Percentiles rank a stretch among this genome's conserved stretches.
Evolutionary conservation across 208 protist species (phyloP).

Genomic region (Porcisia hertigi): DNA sequence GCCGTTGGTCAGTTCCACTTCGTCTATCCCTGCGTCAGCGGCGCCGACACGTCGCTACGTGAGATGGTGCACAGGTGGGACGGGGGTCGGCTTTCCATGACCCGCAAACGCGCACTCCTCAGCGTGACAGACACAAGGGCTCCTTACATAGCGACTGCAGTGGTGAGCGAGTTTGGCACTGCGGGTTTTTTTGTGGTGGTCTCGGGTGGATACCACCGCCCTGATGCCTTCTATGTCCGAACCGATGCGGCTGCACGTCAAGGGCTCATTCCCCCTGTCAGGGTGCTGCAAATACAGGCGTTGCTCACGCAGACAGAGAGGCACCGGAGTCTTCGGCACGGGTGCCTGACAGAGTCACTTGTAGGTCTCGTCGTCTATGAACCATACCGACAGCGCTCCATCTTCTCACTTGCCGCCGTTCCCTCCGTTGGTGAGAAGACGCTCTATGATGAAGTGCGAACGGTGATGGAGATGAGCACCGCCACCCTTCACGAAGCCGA

Average conservation of each 20-base stretch:
- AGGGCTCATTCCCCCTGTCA: conserved; percentile 7
- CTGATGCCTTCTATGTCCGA: conserved; percentile 11
- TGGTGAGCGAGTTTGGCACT: background rate
- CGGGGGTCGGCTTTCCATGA: background rate
- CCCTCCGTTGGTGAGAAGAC: background rate
- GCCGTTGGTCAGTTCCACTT: background rate
- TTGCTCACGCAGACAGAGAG: background rate
- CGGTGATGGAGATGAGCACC: conserved; percentile 45
- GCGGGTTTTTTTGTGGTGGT: conserved; percentile 11
- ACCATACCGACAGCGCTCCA: conserved; percentile 7
- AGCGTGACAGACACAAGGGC: conserved; percentile 3
- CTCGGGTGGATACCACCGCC: background rate
- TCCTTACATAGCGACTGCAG: conserved; percentile 9
- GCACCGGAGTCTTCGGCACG: background rate
- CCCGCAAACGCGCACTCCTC: conserved; percentile 13
- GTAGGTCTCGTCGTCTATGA: conserved; percentile 16
- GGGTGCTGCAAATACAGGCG: conserved; percentile 8
- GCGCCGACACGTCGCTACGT: conserved; percentile 6
- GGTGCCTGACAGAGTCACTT: conserved; percentile 14
- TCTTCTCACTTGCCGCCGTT: conserved; percentile 13
- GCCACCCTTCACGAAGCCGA: conserved; percentile 29
- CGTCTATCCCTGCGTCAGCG: conserved; percentile 13
- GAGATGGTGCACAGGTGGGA: conserved; percentile 18
- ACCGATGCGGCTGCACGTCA: conserved; percentile 2
- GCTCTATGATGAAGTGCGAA: conserved; percentile 4